Evolutionary conservation across 768 basidiomycete species (phyloP).

Genomic region (Phlebiopsis gigantea): DNA sequence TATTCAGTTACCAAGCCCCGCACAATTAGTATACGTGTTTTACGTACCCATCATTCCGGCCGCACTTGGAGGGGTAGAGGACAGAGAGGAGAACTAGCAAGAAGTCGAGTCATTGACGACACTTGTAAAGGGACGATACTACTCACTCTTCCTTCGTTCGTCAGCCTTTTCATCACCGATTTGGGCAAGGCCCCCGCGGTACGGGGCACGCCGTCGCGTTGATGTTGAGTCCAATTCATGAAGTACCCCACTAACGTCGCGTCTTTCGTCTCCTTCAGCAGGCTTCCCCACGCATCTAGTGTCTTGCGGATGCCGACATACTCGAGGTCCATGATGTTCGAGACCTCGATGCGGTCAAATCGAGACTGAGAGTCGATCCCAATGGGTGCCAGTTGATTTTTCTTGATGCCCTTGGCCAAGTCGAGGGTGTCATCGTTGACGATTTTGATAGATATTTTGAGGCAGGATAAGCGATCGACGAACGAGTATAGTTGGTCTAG

Average conservation of each 20-base stretch:
- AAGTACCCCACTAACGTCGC: constrained; percentile 38
- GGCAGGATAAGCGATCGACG: constrained; percentile 29
- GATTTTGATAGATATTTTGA: constrained; percentile 30
- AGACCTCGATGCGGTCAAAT: constrained; percentile 47
- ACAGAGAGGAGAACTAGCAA: not conserved
- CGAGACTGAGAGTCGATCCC: constrained; percentile 20
- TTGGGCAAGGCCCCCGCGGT: not conserved
- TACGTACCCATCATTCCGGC: not conserved
- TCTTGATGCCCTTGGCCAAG: constrained; percentile 29
- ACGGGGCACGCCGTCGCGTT: constrained; percentile 13
- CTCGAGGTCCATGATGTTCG: constrained; percentile 40
- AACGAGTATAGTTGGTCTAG: constrained; percentile 36
- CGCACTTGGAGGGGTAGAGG: not conserved
- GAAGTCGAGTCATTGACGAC: not conserved
- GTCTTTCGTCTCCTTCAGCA: constrained; percentile 27
- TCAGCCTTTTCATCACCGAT: not conserved
- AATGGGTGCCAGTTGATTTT: not conserved
- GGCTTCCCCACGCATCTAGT: constrained; percentile 31
- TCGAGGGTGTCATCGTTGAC: constrained; percentile 33
- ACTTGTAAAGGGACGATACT: not conserved
- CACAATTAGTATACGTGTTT: not conserved
- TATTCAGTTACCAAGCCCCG: not conserved
- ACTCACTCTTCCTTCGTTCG: not conserved
- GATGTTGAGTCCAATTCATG: constrained; percentile 40
- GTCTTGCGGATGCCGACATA: constrained; percentile 34